These are phyloP conservation scores for Stevia rebaudiana DNA, from an alignment of 140 eudicot species.

Conservation along the genomic window DNA sequence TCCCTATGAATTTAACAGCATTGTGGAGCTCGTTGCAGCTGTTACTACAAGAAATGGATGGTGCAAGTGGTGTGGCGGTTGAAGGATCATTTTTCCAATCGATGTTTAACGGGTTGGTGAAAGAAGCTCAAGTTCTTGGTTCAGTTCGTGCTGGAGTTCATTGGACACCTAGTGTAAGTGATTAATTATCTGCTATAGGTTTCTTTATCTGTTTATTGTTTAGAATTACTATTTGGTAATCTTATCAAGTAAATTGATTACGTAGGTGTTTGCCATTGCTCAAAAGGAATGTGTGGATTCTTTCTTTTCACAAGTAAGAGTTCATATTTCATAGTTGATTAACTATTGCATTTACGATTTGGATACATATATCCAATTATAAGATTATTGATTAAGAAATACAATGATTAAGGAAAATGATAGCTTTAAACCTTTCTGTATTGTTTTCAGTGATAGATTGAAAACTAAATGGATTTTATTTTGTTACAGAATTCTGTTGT, in stretches of 20 bases:
- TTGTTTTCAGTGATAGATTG: conserved; percentile 10
- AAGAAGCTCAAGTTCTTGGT: conserved; percentile 83
- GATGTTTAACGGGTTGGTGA: conserved; percentile 87
- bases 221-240: background rate
- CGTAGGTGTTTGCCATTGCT: conserved; percentile 92
- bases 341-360: conserved; percentile 5
- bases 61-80: conserved; percentile 87
- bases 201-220: background rate
- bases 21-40: conserved; percentile 84
- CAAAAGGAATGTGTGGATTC: conserved; percentile 95
- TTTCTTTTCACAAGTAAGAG: conserved; percentile 79
- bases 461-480: background rate
- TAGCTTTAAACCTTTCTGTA: background rate
- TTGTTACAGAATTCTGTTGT: conserved; percentile 78
- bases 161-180: conserved; percentile 91
- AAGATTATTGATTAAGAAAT: conserved; percentile 6
- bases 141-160: conserved; percentile 99
- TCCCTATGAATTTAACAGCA: conserved; percentile 78
- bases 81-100: conserved; percentile 91
- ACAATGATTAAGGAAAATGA: background rate
- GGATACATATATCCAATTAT: background rate
- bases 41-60: conserved; percentile 79
- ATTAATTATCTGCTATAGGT: background rate
- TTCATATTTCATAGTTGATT: background rate
- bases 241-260: conserved; percentile 15